These are phyloP conservation scores for Globisporangium solare DNA, from an alignment of 352 stramenopile species.

Conservation along the genomic window DNA sequence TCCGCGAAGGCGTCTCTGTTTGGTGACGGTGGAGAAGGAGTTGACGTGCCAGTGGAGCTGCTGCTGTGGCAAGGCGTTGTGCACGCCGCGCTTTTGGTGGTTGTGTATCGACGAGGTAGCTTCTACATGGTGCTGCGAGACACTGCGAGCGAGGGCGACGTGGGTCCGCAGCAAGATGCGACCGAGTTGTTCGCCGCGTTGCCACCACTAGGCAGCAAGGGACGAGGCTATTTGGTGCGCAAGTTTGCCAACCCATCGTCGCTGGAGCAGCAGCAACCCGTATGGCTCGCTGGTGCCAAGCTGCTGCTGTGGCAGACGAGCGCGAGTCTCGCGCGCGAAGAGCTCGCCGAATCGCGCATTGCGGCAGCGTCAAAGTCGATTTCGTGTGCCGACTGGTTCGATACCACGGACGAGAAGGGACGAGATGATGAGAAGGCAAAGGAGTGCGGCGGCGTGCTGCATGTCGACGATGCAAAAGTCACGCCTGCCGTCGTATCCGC, in stretches of 20 bases:
- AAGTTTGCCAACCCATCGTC: conserved; percentile 19
- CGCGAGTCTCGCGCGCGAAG: conserved; percentile 45
- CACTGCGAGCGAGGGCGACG: conserved; percentile 15
- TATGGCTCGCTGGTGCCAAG: conserved; percentile 46
- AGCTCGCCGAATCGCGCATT: conserved; percentile 17
- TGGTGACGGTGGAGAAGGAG: conserved; percentile 10
- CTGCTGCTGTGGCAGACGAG: conserved; percentile 59
- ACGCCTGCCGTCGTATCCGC: neutral
- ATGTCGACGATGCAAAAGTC: too few species aligned
- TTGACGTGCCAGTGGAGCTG: conserved; percentile 28
- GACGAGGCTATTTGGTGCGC: conserved; percentile 47
- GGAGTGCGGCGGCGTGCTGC: too few species aligned
- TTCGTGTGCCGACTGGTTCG: conserved; percentile 38
- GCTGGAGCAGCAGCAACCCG: conserved; percentile 6
- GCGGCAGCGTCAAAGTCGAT: neutral
- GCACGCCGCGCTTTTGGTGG: conserved; percentile 39
- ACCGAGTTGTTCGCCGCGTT: conserved; percentile 43
- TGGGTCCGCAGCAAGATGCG: conserved; percentile 23
- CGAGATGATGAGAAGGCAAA: neutral
- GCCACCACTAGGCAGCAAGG: conserved; percentile 37
- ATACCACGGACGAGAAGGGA: conserved; percentile 5
- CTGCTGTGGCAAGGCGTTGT: conserved; percentile 62
- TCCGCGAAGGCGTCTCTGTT: conserved; percentile 10
- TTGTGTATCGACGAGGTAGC: conserved; percentile 43
- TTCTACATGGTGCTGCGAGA: conserved; percentile 48